Conservation (phyloP, 129 eudicot species). For the Artemisia argyi region DNA sequence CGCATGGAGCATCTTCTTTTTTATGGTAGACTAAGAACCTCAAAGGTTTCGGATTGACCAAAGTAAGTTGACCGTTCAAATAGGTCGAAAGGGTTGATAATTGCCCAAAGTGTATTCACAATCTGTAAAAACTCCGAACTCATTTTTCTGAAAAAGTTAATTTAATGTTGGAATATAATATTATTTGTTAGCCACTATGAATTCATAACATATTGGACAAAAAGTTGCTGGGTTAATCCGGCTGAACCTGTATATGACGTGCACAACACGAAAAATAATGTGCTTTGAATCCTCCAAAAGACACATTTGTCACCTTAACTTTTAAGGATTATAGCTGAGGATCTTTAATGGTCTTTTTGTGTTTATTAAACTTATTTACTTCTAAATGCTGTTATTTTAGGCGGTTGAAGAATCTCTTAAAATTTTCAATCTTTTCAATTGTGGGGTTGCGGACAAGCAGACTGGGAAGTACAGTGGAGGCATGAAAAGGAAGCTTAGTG, state of each 20-base stretch:
- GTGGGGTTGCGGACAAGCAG: constrained; percentile 92
- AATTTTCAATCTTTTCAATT: constrained; percentile 70
- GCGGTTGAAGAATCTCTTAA: constrained; percentile 90
- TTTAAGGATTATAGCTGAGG: neutral
- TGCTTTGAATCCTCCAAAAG: too few species aligned
- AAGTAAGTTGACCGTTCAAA: constrained; percentile 39
- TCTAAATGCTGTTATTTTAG: constrained; percentile 25
- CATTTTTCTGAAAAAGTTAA: too few species aligned
- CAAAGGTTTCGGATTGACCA: constrained; percentile 57
- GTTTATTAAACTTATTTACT: too few species aligned
- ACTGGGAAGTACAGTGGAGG: constrained; percentile 97
- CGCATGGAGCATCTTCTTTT: constrained; percentile 89
- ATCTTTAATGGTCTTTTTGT: too few species aligned
- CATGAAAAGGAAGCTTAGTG: constrained; percentile 98
- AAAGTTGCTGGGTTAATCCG: neutral
- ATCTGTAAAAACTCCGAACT: neutral
- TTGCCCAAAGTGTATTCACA: neutral
- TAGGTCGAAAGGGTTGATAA: neutral
- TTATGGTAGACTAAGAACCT: constrained; percentile 93
- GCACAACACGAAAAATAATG: too few species aligned
- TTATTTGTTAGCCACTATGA: neutral
- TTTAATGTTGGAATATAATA: too few species aligned
- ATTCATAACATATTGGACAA: neutral
- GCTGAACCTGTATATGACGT: too few species aligned
- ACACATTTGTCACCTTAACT: neutral